A percentile compares a stretch with the other conserved stretches of the same genome.
Conservation (phyloP, 345 rosid species). For the Acer negundo region DNA sequence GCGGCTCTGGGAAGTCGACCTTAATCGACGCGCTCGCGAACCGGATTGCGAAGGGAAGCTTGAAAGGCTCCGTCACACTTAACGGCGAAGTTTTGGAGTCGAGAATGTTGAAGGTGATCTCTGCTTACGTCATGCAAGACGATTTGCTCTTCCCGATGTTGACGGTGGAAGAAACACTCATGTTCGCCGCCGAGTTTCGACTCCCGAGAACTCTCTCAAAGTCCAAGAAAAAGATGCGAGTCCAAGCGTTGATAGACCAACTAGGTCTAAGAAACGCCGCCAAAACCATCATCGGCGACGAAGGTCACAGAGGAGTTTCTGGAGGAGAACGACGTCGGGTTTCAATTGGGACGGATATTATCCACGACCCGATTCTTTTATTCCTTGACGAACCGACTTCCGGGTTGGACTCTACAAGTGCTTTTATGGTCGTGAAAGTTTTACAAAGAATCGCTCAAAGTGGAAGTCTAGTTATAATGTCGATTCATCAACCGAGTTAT, state of each 20-base stretch:
- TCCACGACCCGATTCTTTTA: constrained; percentile 85
- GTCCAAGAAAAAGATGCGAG: constrained; percentile 72
- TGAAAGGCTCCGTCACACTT: constrained; percentile 64
- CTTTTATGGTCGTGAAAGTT: constrained; percentile 95
- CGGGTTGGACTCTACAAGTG: constrained; percentile 92
- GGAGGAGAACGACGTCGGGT: constrained; percentile 94
- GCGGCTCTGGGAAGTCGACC: constrained; percentile 93
- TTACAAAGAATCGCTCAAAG: constrained; percentile 88
- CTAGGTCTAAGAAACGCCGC: constrained; percentile 85
- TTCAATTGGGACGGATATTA: constrained; percentile 86
- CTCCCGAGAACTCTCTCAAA: constrained; percentile 72
- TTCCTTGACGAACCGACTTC: constrained; percentile 97
- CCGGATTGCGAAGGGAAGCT: constrained; percentile 75
- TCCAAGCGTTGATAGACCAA: constrained; percentile 85
- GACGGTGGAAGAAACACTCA: constrained; percentile 82
- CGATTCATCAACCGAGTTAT: constrained; percentile 94
- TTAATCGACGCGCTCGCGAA: constrained; percentile 81
- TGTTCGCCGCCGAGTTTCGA: constrained; percentile 92
- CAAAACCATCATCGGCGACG: constrained; percentile 84
- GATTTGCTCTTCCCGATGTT: constrained; percentile 88
- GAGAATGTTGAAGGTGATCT: constrained; percentile 74
- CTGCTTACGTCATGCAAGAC: constrained; percentile 96
- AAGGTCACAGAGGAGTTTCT: constrained; percentile 93
- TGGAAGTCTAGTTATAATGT: constrained; percentile 92
- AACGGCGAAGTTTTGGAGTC: constrained; percentile 81